Base-by-base conservation (phyloP, 345 rosid genomes). In the Aurinia saxatilis region DNA sequence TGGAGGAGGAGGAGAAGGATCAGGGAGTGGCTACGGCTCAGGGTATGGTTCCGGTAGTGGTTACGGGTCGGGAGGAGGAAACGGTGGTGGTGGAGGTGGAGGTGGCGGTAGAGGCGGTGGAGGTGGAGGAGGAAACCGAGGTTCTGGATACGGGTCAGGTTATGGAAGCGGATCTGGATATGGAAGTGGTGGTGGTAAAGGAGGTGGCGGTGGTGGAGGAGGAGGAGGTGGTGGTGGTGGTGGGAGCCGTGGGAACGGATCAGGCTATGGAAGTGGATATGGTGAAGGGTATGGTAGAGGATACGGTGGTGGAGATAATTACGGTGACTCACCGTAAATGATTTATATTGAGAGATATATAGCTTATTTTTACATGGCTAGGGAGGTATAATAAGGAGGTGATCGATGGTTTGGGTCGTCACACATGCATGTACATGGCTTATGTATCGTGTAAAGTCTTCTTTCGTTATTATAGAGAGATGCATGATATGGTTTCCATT, bases 31-130 rank as follows among this genome's bases (percentile, higher is more conserved):
- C 14, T 52, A 68, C 34, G 82, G 84, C 3, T 70, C 78, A 3
- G 87, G 87, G 1, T 58, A 67, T 48, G 87, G 88, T 0, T 71
- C 78, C 10, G 83, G 78, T 5, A 64, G 66, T 29, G 75, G 79
- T 10, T 72, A 69, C 0, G 77, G 81, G 27, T 39, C 41, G 41
- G 70, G 72, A 14, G 74, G 66, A 11, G 77, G 76, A 25, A 69
- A 57, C 1, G 66, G 67, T 8, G 73, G 73, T 0, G 81, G 80
- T 1, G 75, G 75, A 0, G 80, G 85, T 0, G 67, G 75, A 6
- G 76, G 78, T 0, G 75, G 78, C 0, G 82, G 79, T 0, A 61
- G 48, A 13, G 82, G 73, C 2, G 83, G 74, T 9, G 70, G 70
- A 17, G 75, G 63, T 2, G 78, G 74, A 37, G 57, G 74, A 0